Evolutionary conservation across 805 yeast species (phyloP), one percentile per base, ranked within the genome.

Genomic region (Wickerhamiella azymoides): DNA sequence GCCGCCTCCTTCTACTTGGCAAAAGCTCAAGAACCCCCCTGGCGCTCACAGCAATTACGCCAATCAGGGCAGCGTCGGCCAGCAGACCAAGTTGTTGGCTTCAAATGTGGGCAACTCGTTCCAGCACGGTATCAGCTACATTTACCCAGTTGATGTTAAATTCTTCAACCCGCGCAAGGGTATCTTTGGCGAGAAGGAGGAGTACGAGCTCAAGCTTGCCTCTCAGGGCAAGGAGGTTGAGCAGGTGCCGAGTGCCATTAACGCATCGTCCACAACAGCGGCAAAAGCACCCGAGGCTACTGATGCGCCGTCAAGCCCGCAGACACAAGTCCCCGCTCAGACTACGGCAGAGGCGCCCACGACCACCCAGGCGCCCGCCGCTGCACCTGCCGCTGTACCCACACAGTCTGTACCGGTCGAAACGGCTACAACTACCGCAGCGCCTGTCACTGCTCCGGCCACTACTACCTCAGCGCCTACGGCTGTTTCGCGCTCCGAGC

Each of bases 121-220:
- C 44, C 36, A 41, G 28, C 27, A 41, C 14, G 44, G 44, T 2
- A 19, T 41, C 16, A 41, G 44, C 27, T 41, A 41, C 18, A 41
- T 41, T n/a, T 41, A 41, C 33, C 44, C 39, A 16, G 25, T 19
- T 11, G 40, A 42, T 9, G 45, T 25, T 36, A 42, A 42, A 36
- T 42, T 42, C 19, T 36, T 36, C 45, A 42, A 42, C 32, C 45
- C 45, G 2, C 24, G 28, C 25, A 42, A 42, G 30, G 45, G 45
- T 11, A 42, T 42, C 33, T 42, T 42, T 27, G 40, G 36, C 11
- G 36, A 35, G 16, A 35, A 33, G 18, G 38, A 24, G 17, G 45
- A 42, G 14, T 13, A 18, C 17, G 45, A 42, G 19, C 25, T 26
- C 17, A 18, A 26, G 25, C 14, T 25, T 9, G 44, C 44, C 10